Percentiles rank a stretch among this genome's conserved stretches.
phyloP scores from a whole-genome alignment of 1,284 basidiomycete genomes.

The Trichosporon sp. region DNA sequence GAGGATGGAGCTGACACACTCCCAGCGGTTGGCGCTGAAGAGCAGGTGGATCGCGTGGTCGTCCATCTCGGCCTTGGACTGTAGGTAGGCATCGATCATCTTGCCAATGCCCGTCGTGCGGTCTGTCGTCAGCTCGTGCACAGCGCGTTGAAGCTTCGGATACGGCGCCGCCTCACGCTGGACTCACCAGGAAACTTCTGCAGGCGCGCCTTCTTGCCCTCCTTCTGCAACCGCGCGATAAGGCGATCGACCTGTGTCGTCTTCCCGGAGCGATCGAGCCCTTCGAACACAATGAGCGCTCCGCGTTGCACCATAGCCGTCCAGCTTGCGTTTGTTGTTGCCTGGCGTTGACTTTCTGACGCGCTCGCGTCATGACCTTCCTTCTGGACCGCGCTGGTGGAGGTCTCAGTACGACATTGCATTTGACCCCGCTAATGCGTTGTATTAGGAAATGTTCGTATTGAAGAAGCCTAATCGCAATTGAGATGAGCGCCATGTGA shows the following conservation, averaged over 20 bases:
- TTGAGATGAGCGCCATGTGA: not conserved
- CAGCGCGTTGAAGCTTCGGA: not conserved
- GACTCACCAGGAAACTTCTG: constrained; percentile 79
- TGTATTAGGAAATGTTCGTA: too few relatives aligned
- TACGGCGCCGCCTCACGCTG: not conserved
- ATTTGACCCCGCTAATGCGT: not conserved
- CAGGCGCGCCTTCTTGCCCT: constrained; percentile 43
- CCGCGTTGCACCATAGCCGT: constrained; percentile 47
- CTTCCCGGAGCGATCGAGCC: constrained; percentile 88
- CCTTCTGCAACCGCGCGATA: constrained; percentile 50
- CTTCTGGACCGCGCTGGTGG: constrained; percentile 10
- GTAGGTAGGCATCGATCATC: constrained; percentile 90
- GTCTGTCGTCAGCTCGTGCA: constrained; percentile 54
- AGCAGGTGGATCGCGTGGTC: constrained; percentile 89
- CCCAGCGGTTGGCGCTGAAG: constrained; percentile 97
- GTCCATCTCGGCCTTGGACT: constrained; percentile 74
- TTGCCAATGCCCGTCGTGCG: constrained; percentile 84
- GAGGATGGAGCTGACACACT: constrained; percentile 66
- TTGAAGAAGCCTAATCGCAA: too few relatives aligned
- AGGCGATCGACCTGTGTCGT: constrained; percentile 72
- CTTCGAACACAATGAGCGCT: constrained; percentile 85
- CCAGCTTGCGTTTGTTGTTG: not conserved
- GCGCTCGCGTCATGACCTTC: not conserved
- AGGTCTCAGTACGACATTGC: not conserved
- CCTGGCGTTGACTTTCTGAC: not conserved